Base-by-base conservation (phyloP, 2,329 filamentous ascomycete genomes). In the Colletotrichum camelliae region DNA sequence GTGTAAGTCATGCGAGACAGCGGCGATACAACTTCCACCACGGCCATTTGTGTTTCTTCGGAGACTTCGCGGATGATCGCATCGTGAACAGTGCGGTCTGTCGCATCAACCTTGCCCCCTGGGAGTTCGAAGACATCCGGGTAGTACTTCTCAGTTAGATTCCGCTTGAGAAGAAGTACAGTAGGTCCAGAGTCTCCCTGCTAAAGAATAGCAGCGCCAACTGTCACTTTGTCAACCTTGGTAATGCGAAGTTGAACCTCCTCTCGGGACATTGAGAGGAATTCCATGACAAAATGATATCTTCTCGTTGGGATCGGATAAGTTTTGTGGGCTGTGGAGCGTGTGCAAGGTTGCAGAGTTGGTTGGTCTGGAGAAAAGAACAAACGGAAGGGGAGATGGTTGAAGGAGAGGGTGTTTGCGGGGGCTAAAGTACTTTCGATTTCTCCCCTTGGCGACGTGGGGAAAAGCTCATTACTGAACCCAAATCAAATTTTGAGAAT, bases 401-500 rank as follows among this genome's bases (percentile, higher is more conserved):
- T n/a, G 39, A 43, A 43, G 39, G n/a, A 43, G 39, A 43, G 16
- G 18, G 39, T 1, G 39, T 43, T 43, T 43, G 39, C 4, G 18
- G 8, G 39, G 39, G 39, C 39, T 43, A 0, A 43, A 43, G 16
- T n/a, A 43, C 39, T 43, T 0, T 0, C 0, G 0, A 43, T 43
- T 0, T 43, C 16, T 0, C 9, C 39, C 8, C 8, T 43, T 43
- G 4, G 16, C 0, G 39, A 43, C 39, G 16, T 16, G 4, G 0
- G 16, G 39, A n/a, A 43, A 43, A 43, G 16, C 8, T 10, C 5
- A 0, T 1, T 43, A 43, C 39, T n/a, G 16, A n/a, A 43, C 18
- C 0, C n/a, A n/a, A 5, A n/a, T 2, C 10, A 4, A 16, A 10
- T 43, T n/a, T n/a, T 43, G 39, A n/a, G 39, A 43, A 6, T 10